phyloP scores from a whole-genome alignment of 1,139 yeast genomes.

The Diutina catenulata region DNA sequence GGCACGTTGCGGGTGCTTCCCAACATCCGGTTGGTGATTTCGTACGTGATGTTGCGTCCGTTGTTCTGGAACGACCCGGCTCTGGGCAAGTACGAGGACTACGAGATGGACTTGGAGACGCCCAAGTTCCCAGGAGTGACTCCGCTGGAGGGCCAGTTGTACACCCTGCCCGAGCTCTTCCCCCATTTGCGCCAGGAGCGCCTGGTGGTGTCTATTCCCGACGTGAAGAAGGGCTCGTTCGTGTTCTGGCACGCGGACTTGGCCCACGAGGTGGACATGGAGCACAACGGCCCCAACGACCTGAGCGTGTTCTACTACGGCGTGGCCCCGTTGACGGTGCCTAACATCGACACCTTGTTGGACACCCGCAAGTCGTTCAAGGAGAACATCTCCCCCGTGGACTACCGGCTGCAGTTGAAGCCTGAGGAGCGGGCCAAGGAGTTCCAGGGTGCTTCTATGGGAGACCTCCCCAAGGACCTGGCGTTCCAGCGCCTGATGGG shows the following conservation, averaged over 20 bases:
- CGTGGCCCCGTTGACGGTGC: constrained; percentile 15
- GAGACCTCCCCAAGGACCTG: background rate
- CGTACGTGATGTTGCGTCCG: constrained; percentile 33
- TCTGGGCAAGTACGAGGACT: constrained; percentile 12
- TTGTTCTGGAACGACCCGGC: constrained; percentile 23
- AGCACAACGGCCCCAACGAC: constrained; percentile 24
- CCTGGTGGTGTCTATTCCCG: constrained; percentile 20
- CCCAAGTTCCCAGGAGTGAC: constrained; percentile 17
- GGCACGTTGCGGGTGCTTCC: constrained; percentile 35
- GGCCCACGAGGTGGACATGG: constrained; percentile 35
- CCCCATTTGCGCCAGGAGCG: constrained; percentile 18
- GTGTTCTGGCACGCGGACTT: constrained; percentile 41
- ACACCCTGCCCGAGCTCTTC: constrained; percentile 11
- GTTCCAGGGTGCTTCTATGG: background rate
- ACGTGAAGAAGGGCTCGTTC: constrained; percentile 27
- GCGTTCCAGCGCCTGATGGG: constrained; percentile 5
- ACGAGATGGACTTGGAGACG: constrained; percentile 15
- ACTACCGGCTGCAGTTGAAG: background rate
- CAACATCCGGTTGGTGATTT: constrained; percentile 21
- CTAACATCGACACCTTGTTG: constrained; percentile 1
- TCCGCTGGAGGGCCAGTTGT: constrained; percentile 21
- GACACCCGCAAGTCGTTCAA: background rate
- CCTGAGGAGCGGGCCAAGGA: constrained; percentile 2
- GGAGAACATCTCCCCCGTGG: background rate
- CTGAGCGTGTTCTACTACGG: constrained; percentile 27